Base-by-base conservation (phyloP, 1,284 basidiomycete genomes). In the Ustilago cynodontis region DNA sequence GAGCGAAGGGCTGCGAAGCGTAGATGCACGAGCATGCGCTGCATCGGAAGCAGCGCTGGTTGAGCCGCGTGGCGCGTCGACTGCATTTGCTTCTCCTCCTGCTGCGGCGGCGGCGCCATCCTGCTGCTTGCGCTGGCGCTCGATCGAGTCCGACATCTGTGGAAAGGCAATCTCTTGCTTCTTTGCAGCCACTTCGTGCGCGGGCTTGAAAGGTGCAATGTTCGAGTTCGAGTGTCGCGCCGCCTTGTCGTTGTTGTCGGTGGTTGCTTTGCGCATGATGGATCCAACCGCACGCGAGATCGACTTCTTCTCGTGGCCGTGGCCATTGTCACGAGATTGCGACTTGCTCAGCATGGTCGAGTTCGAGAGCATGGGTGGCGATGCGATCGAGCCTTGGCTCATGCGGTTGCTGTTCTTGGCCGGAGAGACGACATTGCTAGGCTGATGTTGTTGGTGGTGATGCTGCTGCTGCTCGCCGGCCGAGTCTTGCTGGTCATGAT, bases 211-310 rank as follows among this genome's bases (percentile, higher is more conserved):
- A 18, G 53, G 20, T 3, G 56, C 52, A 18, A 59, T 43, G 14
- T 33, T 54, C 11, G 59, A 54, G 14, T 33, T 54, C 11, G 59
- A 54, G n/a, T 49, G 29, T 4, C 61, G 68, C 9, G 70, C 58
- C 53, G 74, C 69, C 54, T 65, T 71, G 24, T 77, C 74, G 63
- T 70, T 72, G 69, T 77, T 70, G 16, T 51, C 61, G 18, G 65
- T 65, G 18, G 65, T 69, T 10, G 65, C 57, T 43, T 72, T 77
- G 13, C 74, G 69, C 62, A 77, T 69, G 59, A 69, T 77, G 16
- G 74, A 72, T 31, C 66, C 63, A 24, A 77, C 65, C 8, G 74
- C 66, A 20, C 70, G 70, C 24, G 74, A 69, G 45, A 77, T 57
- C 54, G 70, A 64, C 55, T 66, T 71, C 24, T 68, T 70, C 31